These are phyloP conservation scores for Tanacetum coccineum DNA, from an alignment of 129 eudicot species.

Conservation along the genomic window DNA sequence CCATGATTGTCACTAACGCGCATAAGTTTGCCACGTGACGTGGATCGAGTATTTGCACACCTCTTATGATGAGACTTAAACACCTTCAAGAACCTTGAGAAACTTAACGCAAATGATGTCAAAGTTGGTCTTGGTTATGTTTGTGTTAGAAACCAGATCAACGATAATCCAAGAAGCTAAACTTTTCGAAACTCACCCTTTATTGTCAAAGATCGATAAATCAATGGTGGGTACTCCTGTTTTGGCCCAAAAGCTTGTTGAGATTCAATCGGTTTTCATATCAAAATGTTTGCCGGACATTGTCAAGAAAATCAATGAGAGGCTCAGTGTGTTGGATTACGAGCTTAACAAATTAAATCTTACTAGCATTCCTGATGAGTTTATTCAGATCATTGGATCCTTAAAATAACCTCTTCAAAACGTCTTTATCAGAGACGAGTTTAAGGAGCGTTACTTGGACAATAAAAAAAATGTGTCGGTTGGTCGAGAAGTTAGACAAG, in stretches of 20 bases:
- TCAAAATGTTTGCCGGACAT: conserved; percentile 19
- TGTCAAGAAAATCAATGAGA: conserved; percentile 16
- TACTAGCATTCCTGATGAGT: background rate
- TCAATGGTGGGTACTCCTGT: conserved; percentile 18
- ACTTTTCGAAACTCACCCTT: conserved; percentile 17
- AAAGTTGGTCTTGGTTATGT: conserved; percentile 23
- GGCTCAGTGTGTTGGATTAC: background rate
- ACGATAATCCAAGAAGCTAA: background rate
- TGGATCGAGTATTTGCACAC: no score
- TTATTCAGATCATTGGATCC: conserved; percentile 14
- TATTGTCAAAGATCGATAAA: conserved; percentile 14
- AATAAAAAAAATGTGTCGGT: conserved; percentile 16
- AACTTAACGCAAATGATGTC: conserved; percentile 29
- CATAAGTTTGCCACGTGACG: no score
- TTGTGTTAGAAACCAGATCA: conserved; percentile 17
- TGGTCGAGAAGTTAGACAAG: conserved; percentile 13
- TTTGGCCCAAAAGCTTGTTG: background rate
- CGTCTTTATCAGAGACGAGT: background rate
- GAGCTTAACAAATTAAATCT: conserved; percentile 5
- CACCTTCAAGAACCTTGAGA: no score
- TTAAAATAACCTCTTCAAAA: conserved; percentile 5
- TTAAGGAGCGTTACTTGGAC: background rate
- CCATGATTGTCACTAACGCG: no score
- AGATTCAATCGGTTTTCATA: conserved; percentile 12
- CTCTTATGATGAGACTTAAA: no score